phyloP scores from a whole-genome alignment of 495 filamentous ascomycete genomes.

The Podospora australis region DNA sequence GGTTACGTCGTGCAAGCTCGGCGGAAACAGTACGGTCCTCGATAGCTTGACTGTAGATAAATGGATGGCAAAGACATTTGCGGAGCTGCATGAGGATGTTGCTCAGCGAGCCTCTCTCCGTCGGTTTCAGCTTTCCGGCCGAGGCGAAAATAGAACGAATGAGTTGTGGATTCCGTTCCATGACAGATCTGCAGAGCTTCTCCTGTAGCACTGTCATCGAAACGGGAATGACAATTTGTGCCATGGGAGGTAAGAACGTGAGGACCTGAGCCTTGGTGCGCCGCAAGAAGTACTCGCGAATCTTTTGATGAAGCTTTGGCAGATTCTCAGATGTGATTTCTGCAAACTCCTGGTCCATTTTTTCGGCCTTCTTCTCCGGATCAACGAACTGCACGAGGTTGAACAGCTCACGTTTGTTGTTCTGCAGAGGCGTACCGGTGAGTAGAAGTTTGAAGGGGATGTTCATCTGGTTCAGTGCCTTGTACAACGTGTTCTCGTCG shows the following conservation, averaged over 20 bases:
- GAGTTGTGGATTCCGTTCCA: conserved; percentile 81
- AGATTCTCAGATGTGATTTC: conserved; percentile 75
- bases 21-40: conserved; percentile 63
- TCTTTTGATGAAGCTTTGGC: conserved; percentile 69
- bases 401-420: conserved; percentile 89
- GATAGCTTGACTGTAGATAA: conserved; percentile 81
- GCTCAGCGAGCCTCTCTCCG: conserved; percentile 70
- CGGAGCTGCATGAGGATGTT: conserved; percentile 95
- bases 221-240: conserved; percentile 88
- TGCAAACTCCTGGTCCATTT: conserved; percentile 67
- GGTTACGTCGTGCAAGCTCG: conserved; percentile 58
- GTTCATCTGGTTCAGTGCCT: conserved; percentile 60
- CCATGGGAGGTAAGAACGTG: conserved; percentile 84
- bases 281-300: conserved; percentile 64
- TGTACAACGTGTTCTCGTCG: conserved; percentile 76
- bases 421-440: conserved; percentile 89
- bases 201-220: conserved; percentile 90
- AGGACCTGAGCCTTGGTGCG: conserved; percentile 88
- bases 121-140: conserved; percentile 54
- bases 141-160: conserved; percentile 78
- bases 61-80: conserved; percentile 93
- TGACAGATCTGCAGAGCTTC: conserved; percentile 88
- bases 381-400: conserved; percentile 94
- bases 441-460: conserved; percentile 76
- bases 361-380: conserved; percentile 54